These are phyloP conservation scores for Ascosphaera apis DNA, from an alignment of 2,329 filamentous ascomycete genomes.

Conservation along the genomic window DNA sequence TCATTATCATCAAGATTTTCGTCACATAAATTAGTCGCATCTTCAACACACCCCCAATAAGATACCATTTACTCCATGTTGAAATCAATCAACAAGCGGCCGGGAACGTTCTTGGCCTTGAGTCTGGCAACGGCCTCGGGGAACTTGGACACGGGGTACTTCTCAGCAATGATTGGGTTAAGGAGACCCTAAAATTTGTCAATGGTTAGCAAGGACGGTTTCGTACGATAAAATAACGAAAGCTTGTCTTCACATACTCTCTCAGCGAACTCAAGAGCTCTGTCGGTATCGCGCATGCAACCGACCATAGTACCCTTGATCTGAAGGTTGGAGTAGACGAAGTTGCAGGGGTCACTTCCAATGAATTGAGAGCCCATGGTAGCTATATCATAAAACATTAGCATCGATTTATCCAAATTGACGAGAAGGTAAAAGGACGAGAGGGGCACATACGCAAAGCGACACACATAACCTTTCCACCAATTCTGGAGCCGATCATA, in stretches of 20 bases:
- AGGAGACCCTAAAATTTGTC: constrained; percentile 23
- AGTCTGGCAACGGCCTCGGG: constrained; percentile 26
- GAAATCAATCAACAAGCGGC: constrained; percentile 27
- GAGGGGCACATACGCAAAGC: constrained; percentile 12
- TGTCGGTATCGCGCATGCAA: constrained; percentile 6
- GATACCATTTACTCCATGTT: constrained; percentile 13
- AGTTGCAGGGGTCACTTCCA: constrained; percentile 1
- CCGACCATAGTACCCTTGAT: constrained; percentile 7
- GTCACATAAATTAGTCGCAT: too few species aligned
- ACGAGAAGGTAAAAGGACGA: too few species aligned
- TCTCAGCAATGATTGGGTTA: constrained; percentile 22
- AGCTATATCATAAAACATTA: constrained; percentile 1
- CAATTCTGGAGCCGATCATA: constrained; percentile 25
- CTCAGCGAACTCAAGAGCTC: constrained; percentile 6
- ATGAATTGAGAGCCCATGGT: not conserved
- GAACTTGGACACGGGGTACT: constrained; percentile 20
- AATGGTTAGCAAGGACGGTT: not conserved
- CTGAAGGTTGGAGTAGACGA: constrained; percentile 5
- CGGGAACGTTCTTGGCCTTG: constrained; percentile 24
- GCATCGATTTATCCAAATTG: too few species aligned
- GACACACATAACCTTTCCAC: constrained; percentile 30
- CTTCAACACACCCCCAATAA: too few species aligned
- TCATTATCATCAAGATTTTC: too few species aligned
- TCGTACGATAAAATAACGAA: not conserved
- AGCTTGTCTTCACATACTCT: not conserved